Conservation (phyloP, 2,329 filamentous ascomycete species). For the Colletotrichum sp. region DNA sequence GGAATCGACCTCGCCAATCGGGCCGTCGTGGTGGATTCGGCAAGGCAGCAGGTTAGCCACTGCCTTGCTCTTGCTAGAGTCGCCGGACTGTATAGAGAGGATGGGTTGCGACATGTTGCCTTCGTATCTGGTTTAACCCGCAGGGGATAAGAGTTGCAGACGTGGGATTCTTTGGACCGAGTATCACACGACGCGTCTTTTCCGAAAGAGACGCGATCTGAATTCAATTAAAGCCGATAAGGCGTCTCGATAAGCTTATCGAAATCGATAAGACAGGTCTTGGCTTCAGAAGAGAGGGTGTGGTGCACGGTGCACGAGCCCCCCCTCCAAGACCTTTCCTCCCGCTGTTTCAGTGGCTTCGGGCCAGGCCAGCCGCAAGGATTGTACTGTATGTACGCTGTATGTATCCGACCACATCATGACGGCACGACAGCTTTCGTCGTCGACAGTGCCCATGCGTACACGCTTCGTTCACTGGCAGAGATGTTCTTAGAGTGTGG, state of each 20-base stretch:
- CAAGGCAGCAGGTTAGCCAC: conserved; percentile 81
- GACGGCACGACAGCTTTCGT: background rate
- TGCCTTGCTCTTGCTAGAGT: conserved; percentile 37
- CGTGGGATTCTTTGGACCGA: background rate
- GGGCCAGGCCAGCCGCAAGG: background rate
- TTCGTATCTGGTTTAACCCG: background rate
- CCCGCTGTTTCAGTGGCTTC: conserved; percentile 1
- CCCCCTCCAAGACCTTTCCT: background rate
- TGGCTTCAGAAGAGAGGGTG: background rate
- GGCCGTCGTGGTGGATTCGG: conserved; percentile 78
- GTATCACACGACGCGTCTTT: conserved; percentile 4
- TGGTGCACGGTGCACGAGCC: background rate
- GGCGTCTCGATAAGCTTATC: conserved; percentile 2
- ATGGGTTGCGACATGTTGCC: conserved; percentile 47
- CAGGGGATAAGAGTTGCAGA: background rate
- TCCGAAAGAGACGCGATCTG: background rate
- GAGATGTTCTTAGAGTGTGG: background rate
- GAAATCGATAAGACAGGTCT: conserved; percentile 5
- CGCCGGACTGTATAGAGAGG: conserved; percentile 39
- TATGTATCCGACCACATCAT: background rate
- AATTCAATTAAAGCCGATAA: conserved; percentile 8
- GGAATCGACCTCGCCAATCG: conserved; percentile 61
- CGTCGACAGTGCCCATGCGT: background rate
- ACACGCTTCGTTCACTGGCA: background rate
- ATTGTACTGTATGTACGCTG: background rate